phyloP scores from a whole-genome alignment of 495 filamentous ascomycete species.

The Thermothielavioides terrestris region DNA sequence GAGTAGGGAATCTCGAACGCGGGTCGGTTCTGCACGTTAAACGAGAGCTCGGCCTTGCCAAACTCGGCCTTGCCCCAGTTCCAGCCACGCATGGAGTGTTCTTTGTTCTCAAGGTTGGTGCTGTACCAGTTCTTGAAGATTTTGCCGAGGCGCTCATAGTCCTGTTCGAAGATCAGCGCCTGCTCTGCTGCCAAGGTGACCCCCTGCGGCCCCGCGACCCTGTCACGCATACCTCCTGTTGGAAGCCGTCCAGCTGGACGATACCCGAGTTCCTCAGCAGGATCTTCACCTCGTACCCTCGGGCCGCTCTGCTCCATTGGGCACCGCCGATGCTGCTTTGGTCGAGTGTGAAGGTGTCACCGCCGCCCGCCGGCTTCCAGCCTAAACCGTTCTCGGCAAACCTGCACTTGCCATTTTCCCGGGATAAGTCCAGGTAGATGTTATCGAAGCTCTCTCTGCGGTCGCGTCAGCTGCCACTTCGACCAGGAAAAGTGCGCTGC shows the following conservation, averaged over 20 bases:
- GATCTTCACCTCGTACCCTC: slow-evolving; percentile 89
- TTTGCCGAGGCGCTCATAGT: slow-evolving; percentile 80
- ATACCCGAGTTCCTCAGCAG: slow-evolving; percentile 72
- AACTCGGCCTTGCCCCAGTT: slow-evolving; percentile 99
- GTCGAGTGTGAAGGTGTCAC: slow-evolving; percentile 88
- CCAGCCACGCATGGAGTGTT: slow-evolving; percentile 94
- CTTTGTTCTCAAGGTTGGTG: slow-evolving; percentile 79
- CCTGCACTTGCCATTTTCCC: slow-evolving; percentile 80
- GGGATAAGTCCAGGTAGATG: slow-evolving; percentile 90
- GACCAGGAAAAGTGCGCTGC: background rate
- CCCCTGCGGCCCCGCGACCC: too few species aligned
- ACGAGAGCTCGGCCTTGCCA: slow-evolving; percentile 84
- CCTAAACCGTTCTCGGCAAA: slow-evolving; percentile 88
- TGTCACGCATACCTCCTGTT: slow-evolving; percentile 58
- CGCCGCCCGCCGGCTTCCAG: slow-evolving; percentile 81
- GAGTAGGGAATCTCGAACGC: slow-evolving; percentile 97
- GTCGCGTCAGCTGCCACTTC: background rate
- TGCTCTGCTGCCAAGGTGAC: background rate
- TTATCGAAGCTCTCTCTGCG: slow-evolving; percentile 82
- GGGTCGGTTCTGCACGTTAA: slow-evolving; percentile 94
- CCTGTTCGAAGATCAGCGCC: slow-evolving; percentile 42
- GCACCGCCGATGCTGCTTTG: slow-evolving; percentile 69
- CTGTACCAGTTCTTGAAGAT: slow-evolving; percentile 96
- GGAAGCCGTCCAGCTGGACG: slow-evolving; percentile 91
- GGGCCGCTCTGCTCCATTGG: slow-evolving; percentile 92